Evolutionary conservation across 73 alveolate species (phyloP), one percentile per base, ranked within the genome.

Genomic region (Paramecium caudatum): DNA sequence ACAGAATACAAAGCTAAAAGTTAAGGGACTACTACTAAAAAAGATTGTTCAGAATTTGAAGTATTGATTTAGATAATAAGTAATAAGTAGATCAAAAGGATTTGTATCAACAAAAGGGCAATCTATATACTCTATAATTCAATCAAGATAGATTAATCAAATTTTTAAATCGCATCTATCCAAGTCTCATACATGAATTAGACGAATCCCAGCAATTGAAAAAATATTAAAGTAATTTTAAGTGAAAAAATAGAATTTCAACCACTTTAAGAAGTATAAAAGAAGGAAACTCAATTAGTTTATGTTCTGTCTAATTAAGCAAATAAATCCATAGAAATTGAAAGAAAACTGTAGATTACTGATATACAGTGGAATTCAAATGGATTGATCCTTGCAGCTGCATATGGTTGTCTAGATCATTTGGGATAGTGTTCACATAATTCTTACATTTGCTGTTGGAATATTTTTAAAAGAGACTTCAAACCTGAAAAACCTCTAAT

Each of bases 351-450:
- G 37, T 93, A 93, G 78, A 95, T 91, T 23, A 92, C 93, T 7
- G 83, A 91, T 74, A 90, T 93, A 5, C 61, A 94, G 23, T 95
- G 98, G 98, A 93, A 91, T 82, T 95, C 96, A 36, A 95, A 94
- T 47, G 98, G 98, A 2, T 62, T 94, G 45, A 93, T 94, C 9
- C n/a, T 95, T n/a, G 98, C 98, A 17, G 96, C 95, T 8, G 93
- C 96, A 3, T 95, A 95, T 90, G 98, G 98, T 5, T 93, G 90
- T 55, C 83, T 82, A 46, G 94, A 90, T 37, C 95, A 91, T 82
- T 48, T 93, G 23, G 94, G 95, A 21, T 78, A 93, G 87, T 91
- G 95, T 82, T 91, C 82, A 41, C 94, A 95, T 69, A 81, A 74
- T 7, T 87, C 95, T 17, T 93, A 86, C 30, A 91, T 94, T n/a